Evolutionary conservation across 1,284 basidiomycete species (phyloP), one percentile per base, ranked within the genome.

Genomic region (Moesziomyces aphidis): DNA sequence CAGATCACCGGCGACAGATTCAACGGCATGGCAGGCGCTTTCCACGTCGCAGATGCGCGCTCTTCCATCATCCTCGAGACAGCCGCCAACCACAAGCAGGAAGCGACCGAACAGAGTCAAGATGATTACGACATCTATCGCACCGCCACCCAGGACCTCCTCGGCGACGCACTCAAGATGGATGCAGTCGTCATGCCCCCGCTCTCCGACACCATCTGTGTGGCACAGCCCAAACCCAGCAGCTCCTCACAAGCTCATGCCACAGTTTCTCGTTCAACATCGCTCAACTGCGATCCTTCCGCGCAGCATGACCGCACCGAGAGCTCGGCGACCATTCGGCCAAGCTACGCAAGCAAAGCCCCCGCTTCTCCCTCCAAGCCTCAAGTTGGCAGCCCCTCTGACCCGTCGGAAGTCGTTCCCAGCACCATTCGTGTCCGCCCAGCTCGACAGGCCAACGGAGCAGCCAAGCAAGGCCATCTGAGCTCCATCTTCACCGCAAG

Each of bases 1-100:
- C 73, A 75, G 49, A 70, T 75, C 73, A 75, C 73, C 34, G 73
- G 73, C 34, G 73, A 75, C 23, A 57, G 58, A 28, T 65, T 71
- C 59, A 61, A 63, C 23, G 68, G 62, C 19, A 17, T 69, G 3
- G 66, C 66, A 6, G 66, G 68, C 26, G 63, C 61, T 6, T 60
- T 62, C 50, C 46, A 73, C 23, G 49, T 62, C 9, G 64, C 59
- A 9, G 63, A 69, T 22, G 24, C 53, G 3, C 60, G 66, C 5
- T 63, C 56, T 19, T 69, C 61, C 5, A 43, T 63, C 39, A 24
- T 69, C 21, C 21, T 59, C 3, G 48, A 63, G 5, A 51, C 45
- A 24, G 4, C 6, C 2, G 1, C 8, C 9, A 49, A 36, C 23
- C 60, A 63, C 26, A n/a, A 22, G 3, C 46, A 53, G 17, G 56